Evolutionary conservation across 768 basidiomycete genomes (phyloP), one percentile per base, ranked within the genome.

Genomic region (Rhizopogon rudus): DNA sequence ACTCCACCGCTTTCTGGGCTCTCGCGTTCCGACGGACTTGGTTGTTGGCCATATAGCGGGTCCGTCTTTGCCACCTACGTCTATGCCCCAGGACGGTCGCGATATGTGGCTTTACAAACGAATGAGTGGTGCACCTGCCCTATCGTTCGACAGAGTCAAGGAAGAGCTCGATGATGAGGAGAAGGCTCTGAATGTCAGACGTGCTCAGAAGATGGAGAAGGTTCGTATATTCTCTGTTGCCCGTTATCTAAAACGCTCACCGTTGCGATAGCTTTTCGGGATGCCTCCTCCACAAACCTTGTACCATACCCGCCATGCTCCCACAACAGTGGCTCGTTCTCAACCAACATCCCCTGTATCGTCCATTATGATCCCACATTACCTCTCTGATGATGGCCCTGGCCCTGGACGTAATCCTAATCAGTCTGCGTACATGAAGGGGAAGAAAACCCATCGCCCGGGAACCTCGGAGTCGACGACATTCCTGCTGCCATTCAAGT

Each of bases 131-230:
- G 81, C 80, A 3, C 77, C 76, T 1, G 73, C 77, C 31, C 65
- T 73, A n/a, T 71, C 71, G 10, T 66, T 80, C 40, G 87, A 89
- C 57, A 76, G 87, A 33, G 67, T 84, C 42, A 87, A 81, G 68
- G 86, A 83, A 65, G 86, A 88, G 56, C 76, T 93, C 46, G 78
- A 83, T 61, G 82, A 82, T 29, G 77, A 73, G 59, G 89, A 92
- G 66, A 91, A 90, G 73, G 86, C 87, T 13, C 80, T 87, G 64
- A 88, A 88, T 63, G 89, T 93, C 44, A 78, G 84, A 48, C 73
- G 91, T 50, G 90, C 89, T 40, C 77, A 85, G 65, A 93, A 93
- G 71, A 92, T 93, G 89, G 89, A 92, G 71, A 87, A 88, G 82
- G 91, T 88, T 53, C 31, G 77, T 66, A 40, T 9, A 16, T 20